A percentile compares a stretch with the other conserved stretches of the same genome.
These are phyloP conservation scores for Sutorius eximius DNA, from an alignment of 1,284 basidiomycete species.

Conservation along the genomic window DNA sequence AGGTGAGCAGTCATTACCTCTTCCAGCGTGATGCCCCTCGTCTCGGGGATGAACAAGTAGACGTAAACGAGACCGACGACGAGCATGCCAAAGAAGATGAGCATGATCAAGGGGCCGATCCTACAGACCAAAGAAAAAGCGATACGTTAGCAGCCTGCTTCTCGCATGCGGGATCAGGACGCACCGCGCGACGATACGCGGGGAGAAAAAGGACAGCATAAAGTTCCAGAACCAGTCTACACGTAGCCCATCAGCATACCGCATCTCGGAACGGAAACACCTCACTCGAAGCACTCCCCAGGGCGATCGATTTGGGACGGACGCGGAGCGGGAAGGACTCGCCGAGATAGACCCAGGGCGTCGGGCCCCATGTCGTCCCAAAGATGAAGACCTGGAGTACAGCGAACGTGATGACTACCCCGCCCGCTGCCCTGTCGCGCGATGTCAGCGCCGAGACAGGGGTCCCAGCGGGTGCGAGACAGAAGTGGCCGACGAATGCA, in stretches of 20 bases:
- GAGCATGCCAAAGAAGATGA: slow-evolving; percentile 77
- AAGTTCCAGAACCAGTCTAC: slow-evolving; percentile 62
- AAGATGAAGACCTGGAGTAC: slow-evolving; percentile 59
- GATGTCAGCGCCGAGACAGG: slow-evolving; percentile 41
- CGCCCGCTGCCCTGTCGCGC: slow-evolving; percentile 47
- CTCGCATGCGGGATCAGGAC: neutral
- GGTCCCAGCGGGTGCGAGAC: slow-evolving; percentile 47
- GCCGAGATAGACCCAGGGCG: slow-evolving; percentile 61
- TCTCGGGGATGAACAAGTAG: slow-evolving; percentile 36
- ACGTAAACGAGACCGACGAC: slow-evolving; percentile 63
- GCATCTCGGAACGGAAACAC: neutral
- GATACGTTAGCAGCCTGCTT: neutral
- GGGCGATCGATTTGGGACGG: slow-evolving; percentile 59
- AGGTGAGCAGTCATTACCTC: slow-evolving; percentile 12
- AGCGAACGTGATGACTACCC: slow-evolving; percentile 58
- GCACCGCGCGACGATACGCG: slow-evolving; percentile 47
- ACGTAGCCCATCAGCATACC: neutral
- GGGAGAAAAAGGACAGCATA: slow-evolving; percentile 55
- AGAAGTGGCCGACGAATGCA: slow-evolving; percentile 70
- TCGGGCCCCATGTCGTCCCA: slow-evolving; percentile 56
- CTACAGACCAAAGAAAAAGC: slow-evolving; percentile 22
- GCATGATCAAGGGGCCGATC: slow-evolving; percentile 74
- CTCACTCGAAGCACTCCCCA: slow-evolving; percentile 55
- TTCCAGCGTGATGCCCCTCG: slow-evolving; percentile 32
- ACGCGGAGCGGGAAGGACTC: slow-evolving; percentile 66